Conservation (phyloP, 2,329 filamentous ascomycete genomes). For the Talaromyces sp. region DNA sequence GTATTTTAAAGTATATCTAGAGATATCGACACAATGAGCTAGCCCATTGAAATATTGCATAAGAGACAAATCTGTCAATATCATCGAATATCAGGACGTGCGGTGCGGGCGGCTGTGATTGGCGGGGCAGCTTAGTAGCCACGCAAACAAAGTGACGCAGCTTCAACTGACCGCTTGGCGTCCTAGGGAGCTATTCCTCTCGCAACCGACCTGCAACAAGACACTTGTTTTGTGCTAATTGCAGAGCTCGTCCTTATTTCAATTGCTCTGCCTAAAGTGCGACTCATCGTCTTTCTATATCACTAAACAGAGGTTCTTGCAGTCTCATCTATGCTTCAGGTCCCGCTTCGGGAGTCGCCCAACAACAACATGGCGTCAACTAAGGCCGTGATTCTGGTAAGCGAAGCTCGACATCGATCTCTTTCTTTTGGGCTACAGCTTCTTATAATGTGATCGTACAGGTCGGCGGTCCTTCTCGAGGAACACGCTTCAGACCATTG, state of each 20-base stretch:
- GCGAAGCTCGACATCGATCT: conserved; percentile 21
- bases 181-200: not conserved
- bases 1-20: not conserved
- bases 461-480: conserved; percentile 93
- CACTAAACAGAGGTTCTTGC: not conserved
- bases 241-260: not conserved
- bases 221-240: not conserved
- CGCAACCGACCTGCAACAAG: not conserved
- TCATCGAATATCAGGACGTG: not conserved
- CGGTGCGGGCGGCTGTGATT: not conserved
- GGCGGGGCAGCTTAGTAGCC: conserved; percentile 6
- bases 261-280: not conserved
- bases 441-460: conserved; percentile 38
- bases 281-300: not conserved
- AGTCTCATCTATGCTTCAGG: conserved; percentile 40
- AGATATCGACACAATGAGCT: not conserved
- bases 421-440: not conserved
- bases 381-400: conserved; percentile 92
- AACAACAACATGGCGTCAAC: conserved; percentile 56
- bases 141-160: conserved; percentile 7
- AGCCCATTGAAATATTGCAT: not conserved
- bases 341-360: conserved; percentile 42
- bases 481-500: conserved; percentile 90
- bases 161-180: conserved; percentile 10
- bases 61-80: not conserved